Conservation (phyloP, 163 green algal species). For the Scenedesmus sp. region DNA sequence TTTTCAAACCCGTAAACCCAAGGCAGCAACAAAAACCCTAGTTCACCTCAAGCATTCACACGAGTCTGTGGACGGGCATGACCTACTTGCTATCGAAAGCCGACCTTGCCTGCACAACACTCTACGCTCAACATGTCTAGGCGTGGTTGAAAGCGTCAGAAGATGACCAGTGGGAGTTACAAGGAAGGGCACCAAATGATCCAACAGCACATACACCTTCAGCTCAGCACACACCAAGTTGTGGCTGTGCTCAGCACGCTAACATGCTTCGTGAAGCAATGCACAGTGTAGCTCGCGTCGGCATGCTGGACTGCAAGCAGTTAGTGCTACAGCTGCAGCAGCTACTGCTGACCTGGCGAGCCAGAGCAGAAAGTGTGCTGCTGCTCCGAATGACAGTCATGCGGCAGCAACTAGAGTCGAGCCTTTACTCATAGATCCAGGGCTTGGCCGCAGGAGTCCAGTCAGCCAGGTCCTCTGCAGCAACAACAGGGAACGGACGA, state of each 20-base stretch:
- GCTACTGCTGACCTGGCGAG: not conserved
- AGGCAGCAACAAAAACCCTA: no score
- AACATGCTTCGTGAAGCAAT: not conserved
- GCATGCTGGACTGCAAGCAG: not conserved
- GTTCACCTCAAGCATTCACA: no score
- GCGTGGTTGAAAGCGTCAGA: no score
- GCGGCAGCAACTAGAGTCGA: not conserved
- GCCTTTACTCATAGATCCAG: slow-evolving; percentile 88
- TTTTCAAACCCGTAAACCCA: not conserved
- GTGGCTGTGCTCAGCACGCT: not conserved
- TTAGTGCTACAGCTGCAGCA: not conserved
- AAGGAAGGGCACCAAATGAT: not conserved
- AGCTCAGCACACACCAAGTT: not conserved
- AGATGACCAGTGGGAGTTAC: not conserved
- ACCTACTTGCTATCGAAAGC: not conserved
- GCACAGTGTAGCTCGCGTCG: not conserved
- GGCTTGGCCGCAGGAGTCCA: slow-evolving; percentile 75
- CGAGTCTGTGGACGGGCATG: no score
- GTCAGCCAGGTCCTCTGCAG: slow-evolving; percentile 75
- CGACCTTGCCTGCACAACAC: not conserved
- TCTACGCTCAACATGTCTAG: no score
- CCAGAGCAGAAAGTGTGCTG: not conserved
- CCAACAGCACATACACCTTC: not conserved
- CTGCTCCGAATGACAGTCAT: not conserved
- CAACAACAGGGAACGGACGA: not conserved